Base-by-base conservation (phyloP, 2,329 filamentous ascomycete species). In the Fusarium protoensiforme region DNA sequence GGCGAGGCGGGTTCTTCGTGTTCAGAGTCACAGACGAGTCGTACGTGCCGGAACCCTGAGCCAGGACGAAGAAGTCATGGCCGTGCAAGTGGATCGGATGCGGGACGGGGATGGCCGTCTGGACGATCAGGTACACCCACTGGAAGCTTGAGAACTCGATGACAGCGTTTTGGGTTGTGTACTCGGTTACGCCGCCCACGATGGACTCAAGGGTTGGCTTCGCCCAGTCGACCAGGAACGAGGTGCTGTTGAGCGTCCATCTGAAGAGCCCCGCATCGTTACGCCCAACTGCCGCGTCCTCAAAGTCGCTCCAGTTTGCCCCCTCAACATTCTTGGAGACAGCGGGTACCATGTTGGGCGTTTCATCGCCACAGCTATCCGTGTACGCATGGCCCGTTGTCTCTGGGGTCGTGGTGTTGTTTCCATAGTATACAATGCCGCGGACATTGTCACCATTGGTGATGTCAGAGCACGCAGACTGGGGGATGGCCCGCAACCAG, bases 31-130 rank as follows among this genome's bases (percentile, higher is more conserved):
- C 62, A 14, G 41, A 48, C 18, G 66, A 46, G 33, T 70, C 61
- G 48, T 68, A 77, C 20, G 64, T 67, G 16, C 69, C 66, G 7
- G 35, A 53, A 10, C 71, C 75, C 39, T 67, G 63, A 16, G 69
- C 76, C 14, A 78, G 70, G 24, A 78, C 35, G 39, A 66, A 66
- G 51, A 77, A 78, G 59, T 77, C 75, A 54, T 78, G 75, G n/a
- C 75, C 75, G 60, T 78, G 75, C n/a, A 78, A 57, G 11, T 78
- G 76, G 22, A 78, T 76, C 7, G 76, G 76, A 57, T 78, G 76
- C 11, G 56, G 35, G 22, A 67, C 64, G 5, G 64, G 41, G 41
- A 46, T 16, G 13, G 14, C 22, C 14, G 41, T 46, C 41, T 46
- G 41, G 20, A 46, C 41, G 14, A 46, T 22, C 41, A 46, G 20